Base-by-base conservation (phyloP, 2,329 filamentous ascomycete genomes). In the Magnaporthales sp. region DNA sequence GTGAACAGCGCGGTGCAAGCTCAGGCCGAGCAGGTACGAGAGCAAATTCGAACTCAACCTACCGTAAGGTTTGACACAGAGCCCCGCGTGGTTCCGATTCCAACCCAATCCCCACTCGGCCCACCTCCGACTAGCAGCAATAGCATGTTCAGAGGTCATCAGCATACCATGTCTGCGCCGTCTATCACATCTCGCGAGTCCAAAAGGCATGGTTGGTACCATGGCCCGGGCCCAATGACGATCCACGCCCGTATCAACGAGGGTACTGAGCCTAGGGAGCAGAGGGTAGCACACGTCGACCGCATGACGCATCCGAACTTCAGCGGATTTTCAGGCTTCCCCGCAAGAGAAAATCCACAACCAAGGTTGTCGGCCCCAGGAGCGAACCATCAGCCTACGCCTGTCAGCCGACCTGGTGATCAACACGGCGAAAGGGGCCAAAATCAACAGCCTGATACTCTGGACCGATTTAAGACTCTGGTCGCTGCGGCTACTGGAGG, bases 161-260 rank as follows among this genome's bases (percentile, higher is more conserved):
- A 87, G 46, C 82, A 88, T 67, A 86, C 85, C 19, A 81, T 86
- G 77, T 88, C 86, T 4, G 85, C 86, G 1, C 86, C 86, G 0
- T 79, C 81, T 0, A 77, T 84, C 38, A 79, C 82, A 10, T 80
- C 85, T 3, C 82, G 86, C 9, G 87, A 86, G 69, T 80, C 79
- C 31, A 91, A 90, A 73, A 84, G 90, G 2, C 87, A 89, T 68
- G 90, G 84, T 1, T 93, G 90, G 89, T 92, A 92, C 71, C 86
- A 91, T 56, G 83, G 83, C 0, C 82, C 83, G 0, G 73, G 77
- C 13, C 73, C 76, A 46, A 46, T 46, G 8, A 19, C 54, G 5
- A 29, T 30, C 26, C 31, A 32, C 2, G 11, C 62, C 11, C 8
- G 26, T 22, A 15, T 19, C 46, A 63, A 63, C 29, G 61, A 31